These are phyloP conservation scores for Cladorrhinum sp. DNA, from an alignment of 2,329 filamentous ascomycete genomes.

Conservation along the genomic window DNA sequence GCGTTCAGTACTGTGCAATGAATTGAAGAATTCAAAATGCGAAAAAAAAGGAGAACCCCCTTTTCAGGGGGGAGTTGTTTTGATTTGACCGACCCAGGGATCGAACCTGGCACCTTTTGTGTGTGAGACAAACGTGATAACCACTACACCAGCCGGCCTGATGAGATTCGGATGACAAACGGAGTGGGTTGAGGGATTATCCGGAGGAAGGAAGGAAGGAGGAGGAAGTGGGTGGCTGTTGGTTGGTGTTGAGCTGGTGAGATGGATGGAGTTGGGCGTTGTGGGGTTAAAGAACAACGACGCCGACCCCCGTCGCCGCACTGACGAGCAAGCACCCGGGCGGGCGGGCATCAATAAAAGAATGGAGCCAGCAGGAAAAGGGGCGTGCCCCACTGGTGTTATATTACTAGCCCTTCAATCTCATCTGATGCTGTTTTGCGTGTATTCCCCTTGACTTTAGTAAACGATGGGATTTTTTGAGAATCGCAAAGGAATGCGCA, in stretches of 20 bases:
- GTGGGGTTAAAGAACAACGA: background rate
- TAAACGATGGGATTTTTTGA: no score
- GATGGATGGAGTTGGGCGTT: background rate
- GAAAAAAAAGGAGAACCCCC: conserved; percentile 9
- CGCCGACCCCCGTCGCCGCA: background rate
- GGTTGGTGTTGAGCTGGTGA: background rate
- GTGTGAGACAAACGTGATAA: conserved; percentile 28
- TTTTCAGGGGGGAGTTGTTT: background rate
- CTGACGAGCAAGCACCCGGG: no score
- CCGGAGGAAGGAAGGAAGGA: background rate
- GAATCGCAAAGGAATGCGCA: no score
- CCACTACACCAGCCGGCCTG: conserved; percentile 26
- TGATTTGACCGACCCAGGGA: conserved; percentile 23
- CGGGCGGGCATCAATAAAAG: background rate
- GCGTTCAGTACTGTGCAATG: no score
- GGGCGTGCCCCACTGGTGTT: background rate
- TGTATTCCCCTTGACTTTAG: no score
- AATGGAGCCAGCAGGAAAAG: background rate
- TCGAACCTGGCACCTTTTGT: conserved; percentile 28
- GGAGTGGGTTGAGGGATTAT: background rate
- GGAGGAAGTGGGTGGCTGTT: background rate
- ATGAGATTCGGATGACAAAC: conserved; percentile 3
- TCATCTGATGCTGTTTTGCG: background rate
- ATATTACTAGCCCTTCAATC: background rate
- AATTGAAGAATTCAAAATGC: background rate